These are phyloP conservation scores for Jatropha curcas DNA, from an alignment of 345 rosid species.

Conservation along the genomic window DNA sequence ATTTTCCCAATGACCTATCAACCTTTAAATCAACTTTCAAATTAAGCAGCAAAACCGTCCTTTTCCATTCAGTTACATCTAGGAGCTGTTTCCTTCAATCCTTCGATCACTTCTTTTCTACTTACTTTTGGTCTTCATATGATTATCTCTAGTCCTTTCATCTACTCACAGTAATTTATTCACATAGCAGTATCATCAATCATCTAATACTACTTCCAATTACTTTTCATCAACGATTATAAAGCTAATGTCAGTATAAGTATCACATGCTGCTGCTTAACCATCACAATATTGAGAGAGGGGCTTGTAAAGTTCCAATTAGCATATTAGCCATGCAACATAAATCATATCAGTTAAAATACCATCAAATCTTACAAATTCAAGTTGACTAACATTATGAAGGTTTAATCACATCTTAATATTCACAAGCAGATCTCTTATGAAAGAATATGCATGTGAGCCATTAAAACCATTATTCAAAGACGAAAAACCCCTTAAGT, in stretches of 20 bases:
- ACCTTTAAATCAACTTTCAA: neutral
- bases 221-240: neutral
- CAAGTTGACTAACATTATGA: neutral
- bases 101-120: neutral
- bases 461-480: neutral
- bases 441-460: neutral
- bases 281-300: neutral
- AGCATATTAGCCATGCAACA: neutral
- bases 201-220: neutral
- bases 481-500: neutral
- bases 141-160: neutral
- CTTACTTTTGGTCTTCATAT: neutral
- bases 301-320: neutral
- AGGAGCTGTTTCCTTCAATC: neutral
- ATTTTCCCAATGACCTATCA: neutral
- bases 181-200: neutral
- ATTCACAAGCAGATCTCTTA: neutral
- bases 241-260: neutral
- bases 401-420: neutral
- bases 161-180: too few species aligned
- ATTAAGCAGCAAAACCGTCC: neutral
- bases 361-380: too few species aligned
- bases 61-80: neutral
- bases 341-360: neutral
- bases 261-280: neutral